Evolutionary conservation across 768 basidiomycete genomes (phyloP).

Genomic region (Mycena alexandri): DNA sequence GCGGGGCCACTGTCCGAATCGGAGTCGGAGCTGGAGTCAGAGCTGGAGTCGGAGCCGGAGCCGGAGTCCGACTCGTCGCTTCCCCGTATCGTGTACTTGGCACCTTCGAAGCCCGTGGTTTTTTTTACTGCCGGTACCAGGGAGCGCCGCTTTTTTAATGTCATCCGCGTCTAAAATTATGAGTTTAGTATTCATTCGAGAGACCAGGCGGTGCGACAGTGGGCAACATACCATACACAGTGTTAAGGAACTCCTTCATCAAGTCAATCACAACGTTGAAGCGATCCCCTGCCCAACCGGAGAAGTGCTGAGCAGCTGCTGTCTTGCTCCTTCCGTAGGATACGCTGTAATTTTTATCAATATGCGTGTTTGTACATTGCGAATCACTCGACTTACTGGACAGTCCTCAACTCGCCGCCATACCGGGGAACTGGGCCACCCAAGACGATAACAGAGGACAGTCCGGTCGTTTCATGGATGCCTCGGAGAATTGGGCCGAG

Average conservation of each 20-base stretch:
- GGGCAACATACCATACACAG: neutral
- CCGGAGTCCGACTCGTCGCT: neutral
- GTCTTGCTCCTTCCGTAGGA: neutral
- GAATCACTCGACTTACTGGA: neutral
- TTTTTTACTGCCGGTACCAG: too few relatives aligned
- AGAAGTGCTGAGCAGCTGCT: neutral
- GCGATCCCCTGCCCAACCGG: neutral
- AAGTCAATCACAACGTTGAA: neutral
- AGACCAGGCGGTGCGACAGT: too few relatives aligned
- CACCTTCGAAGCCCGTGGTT: neutral
- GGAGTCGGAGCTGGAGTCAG: neutral
- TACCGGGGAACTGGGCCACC: too few relatives aligned
- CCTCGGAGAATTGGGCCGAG: neutral
- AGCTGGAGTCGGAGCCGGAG: neutral
- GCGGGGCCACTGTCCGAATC: neutral
- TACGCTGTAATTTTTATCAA: neutral
- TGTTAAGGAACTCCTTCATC: neutral
- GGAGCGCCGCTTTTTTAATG: neutral
- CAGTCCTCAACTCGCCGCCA: neutral
- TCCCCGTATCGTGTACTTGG: neutral
- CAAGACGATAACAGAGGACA: neutral
- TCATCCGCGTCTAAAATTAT: neutral
- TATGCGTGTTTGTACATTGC: neutral
- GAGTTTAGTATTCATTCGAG: neutral
- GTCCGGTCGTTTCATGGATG: neutral